phyloP scores from a whole-genome alignment of 1,284 basidiomycete species.

The Moesziomyces sp. region DNA sequence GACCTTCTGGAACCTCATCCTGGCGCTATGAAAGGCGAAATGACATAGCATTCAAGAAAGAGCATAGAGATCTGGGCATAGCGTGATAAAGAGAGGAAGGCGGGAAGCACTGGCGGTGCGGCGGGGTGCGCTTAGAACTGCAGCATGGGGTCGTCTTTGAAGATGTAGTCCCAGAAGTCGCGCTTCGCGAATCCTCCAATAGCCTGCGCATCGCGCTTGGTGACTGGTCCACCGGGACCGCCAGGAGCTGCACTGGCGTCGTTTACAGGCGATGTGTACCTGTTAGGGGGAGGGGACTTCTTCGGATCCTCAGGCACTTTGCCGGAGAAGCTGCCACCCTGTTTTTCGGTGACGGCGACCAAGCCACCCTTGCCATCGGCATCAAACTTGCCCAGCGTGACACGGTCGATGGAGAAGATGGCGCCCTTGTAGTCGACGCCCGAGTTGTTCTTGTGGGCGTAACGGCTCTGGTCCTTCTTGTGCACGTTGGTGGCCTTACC shows the following conservation, averaged over 20 bases:
- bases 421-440: constrained; percentile 18
- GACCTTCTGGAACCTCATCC: constrained; percentile 34
- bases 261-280: no score
- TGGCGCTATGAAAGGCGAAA: not conserved
- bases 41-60: not conserved
- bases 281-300: not conserved
- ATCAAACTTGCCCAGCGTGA: constrained; percentile 19
- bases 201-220: no score
- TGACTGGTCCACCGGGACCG: no score
- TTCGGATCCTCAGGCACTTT: not conserved
- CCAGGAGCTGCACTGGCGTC: no score
- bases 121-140: constrained; percentile 6
- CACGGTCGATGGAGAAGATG: constrained; percentile 28
- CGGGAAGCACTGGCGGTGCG: not conserved
- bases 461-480: constrained; percentile 22
- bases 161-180: constrained; percentile 1
- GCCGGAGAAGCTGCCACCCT: not conserved
- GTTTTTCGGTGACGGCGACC: not conserved
- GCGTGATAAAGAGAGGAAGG: not conserved
- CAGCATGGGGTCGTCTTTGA: no score
- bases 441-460: constrained; percentile 14
- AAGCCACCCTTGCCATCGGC: constrained; percentile 10
- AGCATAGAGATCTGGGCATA: constrained; percentile 2
- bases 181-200: not conserved
- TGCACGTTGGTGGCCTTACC: constrained; percentile 23